phyloP scores from a whole-genome alignment of 257 asterid species.

The Forsythia suspensa region DNA sequence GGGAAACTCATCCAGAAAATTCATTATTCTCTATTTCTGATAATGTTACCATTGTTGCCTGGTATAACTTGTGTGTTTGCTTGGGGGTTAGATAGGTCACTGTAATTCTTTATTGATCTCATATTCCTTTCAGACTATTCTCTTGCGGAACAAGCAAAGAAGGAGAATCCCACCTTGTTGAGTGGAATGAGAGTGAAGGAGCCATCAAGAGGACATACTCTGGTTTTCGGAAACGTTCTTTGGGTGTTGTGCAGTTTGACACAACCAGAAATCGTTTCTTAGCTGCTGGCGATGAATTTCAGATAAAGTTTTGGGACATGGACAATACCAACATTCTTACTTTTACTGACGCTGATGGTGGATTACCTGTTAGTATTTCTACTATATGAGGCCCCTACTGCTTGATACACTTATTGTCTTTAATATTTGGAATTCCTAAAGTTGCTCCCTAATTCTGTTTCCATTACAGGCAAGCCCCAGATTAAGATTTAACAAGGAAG shows the following conservation, averaged over 20 bases:
- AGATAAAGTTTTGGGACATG: slow-evolving; percentile 94
- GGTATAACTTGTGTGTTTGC: not conserved
- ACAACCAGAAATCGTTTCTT: slow-evolving; percentile 82
- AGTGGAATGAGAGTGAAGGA: slow-evolving; percentile 98
- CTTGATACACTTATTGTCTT: slow-evolving; percentile 22
- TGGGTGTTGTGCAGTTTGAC: slow-evolving; percentile 92
- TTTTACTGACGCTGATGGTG: slow-evolving; percentile 80
- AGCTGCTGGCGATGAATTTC: slow-evolving; percentile 95
- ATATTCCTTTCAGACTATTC: slow-evolving; percentile 66
- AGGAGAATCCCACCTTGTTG: slow-evolving; percentile 91
- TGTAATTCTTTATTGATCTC: slow-evolving; percentile 12
- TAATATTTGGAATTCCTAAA: slow-evolving; percentile 6
- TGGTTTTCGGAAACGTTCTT: slow-evolving; percentile 84
- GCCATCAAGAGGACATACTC: slow-evolving; percentile 78
- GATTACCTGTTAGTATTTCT: slow-evolving; percentile 76
- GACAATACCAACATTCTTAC: slow-evolving; percentile 69
- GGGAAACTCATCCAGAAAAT: not conserved
- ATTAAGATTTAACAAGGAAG: slow-evolving; percentile 85
- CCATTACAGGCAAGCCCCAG: slow-evolving; percentile 82
- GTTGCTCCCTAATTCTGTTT: slow-evolving; percentile 6
- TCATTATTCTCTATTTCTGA: not conserved
- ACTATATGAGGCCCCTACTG: slow-evolving; percentile 1
- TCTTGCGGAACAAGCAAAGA: slow-evolving; percentile 97
- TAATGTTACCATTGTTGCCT: not conserved
- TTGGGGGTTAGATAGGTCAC: not conserved